These are phyloP conservation scores for Gillenia trifoliata DNA, from an alignment of 306 rosid species.

Conservation along the genomic window DNA sequence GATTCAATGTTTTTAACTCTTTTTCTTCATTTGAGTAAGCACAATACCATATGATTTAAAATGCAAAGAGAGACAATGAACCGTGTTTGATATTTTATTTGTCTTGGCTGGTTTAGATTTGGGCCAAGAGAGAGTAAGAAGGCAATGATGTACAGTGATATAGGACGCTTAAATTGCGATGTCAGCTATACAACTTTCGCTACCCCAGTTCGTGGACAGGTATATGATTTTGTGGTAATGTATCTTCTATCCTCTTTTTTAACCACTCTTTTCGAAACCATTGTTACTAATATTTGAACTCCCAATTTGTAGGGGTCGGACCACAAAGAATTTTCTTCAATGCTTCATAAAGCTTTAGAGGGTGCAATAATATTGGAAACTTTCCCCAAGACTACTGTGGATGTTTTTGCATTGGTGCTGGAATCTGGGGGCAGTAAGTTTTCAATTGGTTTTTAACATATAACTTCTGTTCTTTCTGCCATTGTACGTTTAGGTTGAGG, in stretches of 20 bases:
- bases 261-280: background rate
- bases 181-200: slow-evolving; percentile 83
- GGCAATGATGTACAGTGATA: slow-evolving; percentile 89
- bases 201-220: slow-evolving; percentile 82
- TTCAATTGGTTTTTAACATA: slow-evolving; percentile 10
- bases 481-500: background rate
- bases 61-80: background rate
- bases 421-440: slow-evolving; percentile 97
- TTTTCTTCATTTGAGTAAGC: too few species aligned
- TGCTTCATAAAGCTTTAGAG: slow-evolving; percentile 93
- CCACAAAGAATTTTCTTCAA: slow-evolving; percentile 65
- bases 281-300: slow-evolving; percentile 22
- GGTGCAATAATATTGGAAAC: slow-evolving; percentile 86
- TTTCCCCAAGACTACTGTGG: slow-evolving; percentile 94
- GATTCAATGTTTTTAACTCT: too few species aligned
- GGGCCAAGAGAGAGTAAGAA: slow-evolving; percentile 99
- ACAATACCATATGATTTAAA: background rate
- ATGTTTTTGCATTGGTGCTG: slow-evolving; percentile 89
- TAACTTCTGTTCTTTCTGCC: background rate
- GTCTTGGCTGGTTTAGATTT: slow-evolving; percentile 44
- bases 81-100: background rate
- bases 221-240: slow-evolving; percentile 14
- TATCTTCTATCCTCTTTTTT: background rate
- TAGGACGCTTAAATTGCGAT: slow-evolving; percentile 82
- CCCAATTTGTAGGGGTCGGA: slow-evolving; percentile 59